Evolutionary conservation across 2,329 filamentous ascomycete species (phyloP), one percentile per base, ranked within the genome.

Genomic region (Paraphaeosphaeria minitans): DNA sequence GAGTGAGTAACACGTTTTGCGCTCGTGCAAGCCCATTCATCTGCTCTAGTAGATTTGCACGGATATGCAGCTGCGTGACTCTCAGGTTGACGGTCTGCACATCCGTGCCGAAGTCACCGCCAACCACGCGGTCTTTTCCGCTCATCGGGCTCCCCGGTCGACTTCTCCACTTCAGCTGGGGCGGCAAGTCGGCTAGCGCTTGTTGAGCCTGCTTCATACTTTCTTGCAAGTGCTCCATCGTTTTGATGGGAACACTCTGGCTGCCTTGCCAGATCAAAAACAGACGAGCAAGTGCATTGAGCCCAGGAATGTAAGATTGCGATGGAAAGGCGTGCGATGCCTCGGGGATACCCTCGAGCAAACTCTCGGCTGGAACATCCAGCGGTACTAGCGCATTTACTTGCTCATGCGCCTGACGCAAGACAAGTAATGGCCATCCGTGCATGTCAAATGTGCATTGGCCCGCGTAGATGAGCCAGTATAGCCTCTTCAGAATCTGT

Each of bases 1-100:
- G 64, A 3, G 65, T 68, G 29, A 63, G 46, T 22, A 56, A 50
- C 1, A 66, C 33, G 0, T 58, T 52, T n/a, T 66, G 56, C 2
- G 54, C 41, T 19, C 55, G 59, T 2, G 64, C 65, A 6, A 68
- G 48, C 0, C 56, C 39, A 35, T 68, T 66, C 64, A 66, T 66
- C 47, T 66, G 64, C 42, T 68, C 65, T 13, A 68, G 55, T 8
- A 68, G 55, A 35, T 68, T 66, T 4, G 65, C 57, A 33, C 65
- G 64, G n/a, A 68, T 64, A 39, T 68, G 65, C 31, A 68, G 45
- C 52, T 68, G 64, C 13, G 65, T 66, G 33, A 68, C 58, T 52
- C 65, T 68, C 35, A 68, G 53, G 47, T 68, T 68, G 49, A 65
- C 65, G 19, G 58, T 66, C 41, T 68, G 65, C 35, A 65, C 64